These are phyloP conservation scores for Boletus semigastroideus DNA, from an alignment of 1,284 basidiomycete genomes.

Conservation along the genomic window DNA sequence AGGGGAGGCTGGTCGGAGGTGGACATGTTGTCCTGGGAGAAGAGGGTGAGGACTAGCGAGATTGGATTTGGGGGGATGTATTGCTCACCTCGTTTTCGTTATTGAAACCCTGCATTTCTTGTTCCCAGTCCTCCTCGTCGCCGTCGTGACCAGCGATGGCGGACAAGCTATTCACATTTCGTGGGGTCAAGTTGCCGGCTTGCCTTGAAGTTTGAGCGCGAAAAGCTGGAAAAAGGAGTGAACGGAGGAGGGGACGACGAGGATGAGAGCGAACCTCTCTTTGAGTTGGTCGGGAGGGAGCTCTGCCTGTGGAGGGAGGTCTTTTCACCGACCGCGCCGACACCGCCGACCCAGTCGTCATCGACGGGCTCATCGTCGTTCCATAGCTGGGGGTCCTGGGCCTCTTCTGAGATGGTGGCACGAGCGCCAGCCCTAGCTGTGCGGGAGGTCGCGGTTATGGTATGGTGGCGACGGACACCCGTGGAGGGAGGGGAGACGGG, in stretches of 20 bases:
- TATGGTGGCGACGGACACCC: constrained; percentile 73
- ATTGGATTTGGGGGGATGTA: constrained; percentile 2
- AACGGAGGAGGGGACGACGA: constrained; percentile 5
- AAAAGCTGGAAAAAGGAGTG: constrained; percentile 37
- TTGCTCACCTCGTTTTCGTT: constrained; percentile 61
- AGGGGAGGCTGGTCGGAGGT: constrained; percentile 43
- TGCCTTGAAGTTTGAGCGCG: constrained; percentile 50
- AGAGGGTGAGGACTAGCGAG: background rate
- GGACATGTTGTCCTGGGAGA: constrained; percentile 29
- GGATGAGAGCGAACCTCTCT: constrained; percentile 55
- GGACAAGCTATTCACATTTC: constrained; percentile 75
- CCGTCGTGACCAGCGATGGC: constrained; percentile 81
- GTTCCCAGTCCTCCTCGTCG: constrained; percentile 83
- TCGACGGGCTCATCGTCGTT: constrained; percentile 76
- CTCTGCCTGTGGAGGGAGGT: constrained; percentile 74
- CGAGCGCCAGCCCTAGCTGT: constrained; percentile 58
- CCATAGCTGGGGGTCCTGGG: constrained; percentile 60
- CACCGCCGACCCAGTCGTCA: constrained; percentile 74
- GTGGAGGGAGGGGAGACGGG: constrained; percentile 43
- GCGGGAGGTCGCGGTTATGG: constrained; percentile 75
- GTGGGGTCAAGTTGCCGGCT: constrained; percentile 62
- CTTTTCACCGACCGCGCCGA: constrained; percentile 81
- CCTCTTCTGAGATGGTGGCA: constrained; percentile 66
- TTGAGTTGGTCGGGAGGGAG: constrained; percentile 77
- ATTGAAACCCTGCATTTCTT: constrained; percentile 54